phyloP scores from a whole-genome alignment of 2,329 filamentous ascomycete genomes.

The Davidsoniella neocaledoniae region DNA sequence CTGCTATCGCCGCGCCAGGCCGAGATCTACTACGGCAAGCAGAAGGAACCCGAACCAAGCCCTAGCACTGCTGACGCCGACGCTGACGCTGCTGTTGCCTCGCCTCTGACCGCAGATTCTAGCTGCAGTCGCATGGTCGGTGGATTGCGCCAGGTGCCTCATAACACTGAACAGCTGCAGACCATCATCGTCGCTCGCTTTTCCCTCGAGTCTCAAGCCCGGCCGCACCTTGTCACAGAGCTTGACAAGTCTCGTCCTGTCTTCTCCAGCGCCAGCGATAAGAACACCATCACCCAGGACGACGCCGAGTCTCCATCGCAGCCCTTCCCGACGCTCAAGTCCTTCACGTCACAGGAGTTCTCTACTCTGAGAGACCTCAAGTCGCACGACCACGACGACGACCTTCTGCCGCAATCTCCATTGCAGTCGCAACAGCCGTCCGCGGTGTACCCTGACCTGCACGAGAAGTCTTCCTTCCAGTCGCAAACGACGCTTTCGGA shows the following conservation, averaged over 20 bases:
- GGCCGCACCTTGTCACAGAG: conserved; percentile 20
- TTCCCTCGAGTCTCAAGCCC: conserved; percentile 16
- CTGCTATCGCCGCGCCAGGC: conserved; percentile 8
- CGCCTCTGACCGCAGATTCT: conserved; percentile 20
- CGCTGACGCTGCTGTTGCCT: conserved; percentile 7
- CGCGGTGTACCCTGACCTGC: conserved; percentile 7
- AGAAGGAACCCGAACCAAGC: background rate
- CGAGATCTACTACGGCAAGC: conserved; percentile 1
- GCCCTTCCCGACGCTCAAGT: background rate
- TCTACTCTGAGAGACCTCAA: background rate
- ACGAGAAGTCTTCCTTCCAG: conserved; percentile 12
- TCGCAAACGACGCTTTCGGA: conserved; percentile 30
- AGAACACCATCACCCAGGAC: conserved; percentile 8
- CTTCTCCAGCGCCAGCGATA: conserved; percentile 6
- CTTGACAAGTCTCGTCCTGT: conserved; percentile 11
- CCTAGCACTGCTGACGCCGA: conserved; percentile 1
- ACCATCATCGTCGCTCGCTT: conserved; percentile 12
- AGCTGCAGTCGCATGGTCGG: conserved; percentile 39
- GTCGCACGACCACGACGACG: background rate
- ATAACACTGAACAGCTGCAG: conserved; percentile 18
- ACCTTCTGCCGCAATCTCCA: background rate
- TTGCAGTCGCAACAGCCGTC: background rate
- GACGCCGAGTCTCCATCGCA: conserved; percentile 14
- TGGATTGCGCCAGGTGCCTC: conserved; percentile 35
- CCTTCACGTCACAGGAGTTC: background rate